Evolutionary conservation across 116 monocot species (phyloP).

Genomic region (Zostera marina): DNA sequence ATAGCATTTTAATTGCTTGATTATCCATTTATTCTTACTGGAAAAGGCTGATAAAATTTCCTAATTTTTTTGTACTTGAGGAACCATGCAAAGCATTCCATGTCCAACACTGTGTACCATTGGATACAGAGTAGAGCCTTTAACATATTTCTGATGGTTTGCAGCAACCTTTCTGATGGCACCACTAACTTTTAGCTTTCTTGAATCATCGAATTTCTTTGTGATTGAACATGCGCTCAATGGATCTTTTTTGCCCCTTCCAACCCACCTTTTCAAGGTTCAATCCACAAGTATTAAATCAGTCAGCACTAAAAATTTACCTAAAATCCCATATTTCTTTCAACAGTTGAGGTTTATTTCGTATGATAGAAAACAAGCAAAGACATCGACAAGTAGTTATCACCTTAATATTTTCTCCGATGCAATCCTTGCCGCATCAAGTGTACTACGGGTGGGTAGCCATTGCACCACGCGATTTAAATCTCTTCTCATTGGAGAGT

Average conservation of each 20-base stretch:
- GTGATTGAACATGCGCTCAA: conserved; percentile 51
- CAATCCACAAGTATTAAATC: neutral
- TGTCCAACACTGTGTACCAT: conserved; percentile 47
- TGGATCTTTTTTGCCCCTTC: conserved; percentile 33
- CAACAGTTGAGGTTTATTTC: neutral
- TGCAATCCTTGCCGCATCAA: conserved; percentile 70
- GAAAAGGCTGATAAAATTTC: no score
- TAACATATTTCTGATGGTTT: conserved; percentile 40
- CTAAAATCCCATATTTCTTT: no score
- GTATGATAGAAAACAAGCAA: neutral
- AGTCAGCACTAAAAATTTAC: neutral
- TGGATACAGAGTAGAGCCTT: conserved; percentile 76
- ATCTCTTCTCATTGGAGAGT: conserved; percentile 83
- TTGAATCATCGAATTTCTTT: conserved; percentile 29
- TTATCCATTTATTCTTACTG: no score
- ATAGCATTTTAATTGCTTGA: no score
- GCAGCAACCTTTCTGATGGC: conserved; percentile 39
- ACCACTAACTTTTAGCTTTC: conserved; percentile 8
- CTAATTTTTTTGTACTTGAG: conserved; percentile 3
- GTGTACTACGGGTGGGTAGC: conserved; percentile 37
- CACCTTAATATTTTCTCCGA: conserved; percentile 91
- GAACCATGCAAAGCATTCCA: conserved; percentile 62
- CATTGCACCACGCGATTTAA: conserved; percentile 42
- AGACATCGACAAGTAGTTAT: neutral
- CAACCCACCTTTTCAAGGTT: conserved; percentile 27